Percentiles rank a stretch among this genome's conserved stretches.
Conservation (phyloP, 495 filamentous ascomycete species). For the Pyrenula aspistea region DNA sequence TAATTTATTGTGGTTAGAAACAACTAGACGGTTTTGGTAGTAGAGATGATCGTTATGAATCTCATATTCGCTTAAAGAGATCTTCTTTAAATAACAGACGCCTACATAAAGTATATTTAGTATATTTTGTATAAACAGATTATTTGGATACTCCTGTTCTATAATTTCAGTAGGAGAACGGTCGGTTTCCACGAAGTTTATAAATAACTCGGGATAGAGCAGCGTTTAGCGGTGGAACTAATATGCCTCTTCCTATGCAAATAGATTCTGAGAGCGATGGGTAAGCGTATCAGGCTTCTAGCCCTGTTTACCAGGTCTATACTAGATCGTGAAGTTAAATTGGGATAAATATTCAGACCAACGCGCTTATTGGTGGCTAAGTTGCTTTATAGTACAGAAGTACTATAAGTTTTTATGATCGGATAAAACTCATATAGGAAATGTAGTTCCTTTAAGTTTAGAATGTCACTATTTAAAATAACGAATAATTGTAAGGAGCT, state of each 20-base stretch:
- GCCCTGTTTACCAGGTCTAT: slow-evolving; percentile 7
- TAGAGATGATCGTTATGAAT: too few relatives aligned
- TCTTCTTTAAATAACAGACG: too few relatives aligned
- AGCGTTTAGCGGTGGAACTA: too few relatives aligned
- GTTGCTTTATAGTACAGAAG: slow-evolving; percentile 13
- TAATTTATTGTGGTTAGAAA: too few relatives aligned
- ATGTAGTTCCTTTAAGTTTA: slow-evolving; percentile 5
- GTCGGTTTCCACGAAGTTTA: not conserved
- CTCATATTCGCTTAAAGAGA: too few relatives aligned
- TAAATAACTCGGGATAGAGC: too few relatives aligned
- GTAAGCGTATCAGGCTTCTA: slow-evolving; percentile 5
- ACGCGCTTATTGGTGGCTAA: slow-evolving; percentile 13
- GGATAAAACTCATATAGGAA: slow-evolving; percentile 5
- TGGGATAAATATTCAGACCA: slow-evolving; percentile 12
- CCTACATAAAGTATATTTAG: not conserved
- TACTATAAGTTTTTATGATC: slow-evolving; percentile 12
- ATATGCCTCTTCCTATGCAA: not conserved
- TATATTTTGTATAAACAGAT: not conserved
- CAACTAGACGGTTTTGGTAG: too few relatives aligned
- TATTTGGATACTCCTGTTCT: slow-evolving; percentile 1
- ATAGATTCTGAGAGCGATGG: not conserved
- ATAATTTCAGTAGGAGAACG: not conserved
- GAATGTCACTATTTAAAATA: slow-evolving; percentile 11
- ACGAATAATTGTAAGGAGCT: slow-evolving; percentile 14
- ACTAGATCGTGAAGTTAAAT: slow-evolving; percentile 19